Evolutionary conservation across 768 basidiomycete species (phyloP), one percentile per base, ranked within the genome.

Genomic region (Crepidotus variabilis): DNA sequence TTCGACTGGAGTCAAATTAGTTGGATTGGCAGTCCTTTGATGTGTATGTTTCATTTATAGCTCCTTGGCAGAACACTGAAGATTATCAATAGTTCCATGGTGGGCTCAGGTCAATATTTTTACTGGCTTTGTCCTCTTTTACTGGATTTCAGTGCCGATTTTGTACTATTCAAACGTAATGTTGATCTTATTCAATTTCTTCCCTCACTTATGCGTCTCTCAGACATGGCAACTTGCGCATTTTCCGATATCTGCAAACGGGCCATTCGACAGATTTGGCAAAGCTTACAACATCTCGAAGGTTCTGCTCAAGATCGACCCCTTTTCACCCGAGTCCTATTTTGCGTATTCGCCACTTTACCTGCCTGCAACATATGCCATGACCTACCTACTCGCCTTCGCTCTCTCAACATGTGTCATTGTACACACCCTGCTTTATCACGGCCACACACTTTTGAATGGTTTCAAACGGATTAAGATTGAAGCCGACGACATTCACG

Each of bases 51-150:
- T 35, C 6, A 21, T 11, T 21, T 24, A 1, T 2, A 5, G 10
- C 32, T 11, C 13, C 9, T 47, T 1, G 18, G 18, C 5, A 10
- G 21, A 18, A 20, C 7, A 32, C 28, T 45, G 11, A 46, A 16
- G 4, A 50, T 32, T 46, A 18, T 57, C 56, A 51, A 2, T 59
- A 77, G 79, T 87, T 39, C 97, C 96, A 2, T 99, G 96, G 97
- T 98, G 96, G 96, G 97, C 95, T 1, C 83, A 92, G 69, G 90
- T 88, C 23, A 94, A 98, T 68, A 80, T 94, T 58, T 91, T 94
- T 66, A 62, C 77, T 33, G 93, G 92, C 6, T 97, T 98, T 70
- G 83, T 94, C 36, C 47, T 95, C 23, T 92, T 94, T 72, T 97
- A 87, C 72, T 99, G 95, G 95, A 86, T 98, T 62, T 62, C 94